Conservation (phyloP, 2,329 filamentous ascomycete genomes). For the Exserohilum turcica region DNA sequence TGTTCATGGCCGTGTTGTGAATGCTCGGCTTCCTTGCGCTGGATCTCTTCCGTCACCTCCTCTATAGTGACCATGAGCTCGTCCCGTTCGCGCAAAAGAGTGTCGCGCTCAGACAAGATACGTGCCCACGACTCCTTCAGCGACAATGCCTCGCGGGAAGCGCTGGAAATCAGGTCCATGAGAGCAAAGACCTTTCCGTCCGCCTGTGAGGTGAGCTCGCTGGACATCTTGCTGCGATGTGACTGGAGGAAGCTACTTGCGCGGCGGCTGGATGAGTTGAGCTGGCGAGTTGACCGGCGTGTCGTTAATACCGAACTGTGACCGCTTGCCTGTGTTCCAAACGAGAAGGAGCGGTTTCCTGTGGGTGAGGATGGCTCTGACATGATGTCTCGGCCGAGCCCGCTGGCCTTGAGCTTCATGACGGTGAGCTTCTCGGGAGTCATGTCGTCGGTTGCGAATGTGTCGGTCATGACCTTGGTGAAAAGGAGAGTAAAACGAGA, state of each 20-base stretch:
- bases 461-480: slow-evolving; percentile 7
- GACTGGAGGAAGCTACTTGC: slow-evolving; percentile 30
- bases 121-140: slow-evolving; percentile 33
- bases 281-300: slow-evolving; percentile 23
- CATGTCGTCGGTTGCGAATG: slow-evolving; percentile 15
- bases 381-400: slow-evolving; percentile 28
- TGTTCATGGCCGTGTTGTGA: slow-evolving; percentile 29
- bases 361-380: slow-evolving; percentile 29
- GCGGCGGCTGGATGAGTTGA: slow-evolving; percentile 25
- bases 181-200: slow-evolving; percentile 36
- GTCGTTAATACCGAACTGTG: slow-evolving; percentile 18
- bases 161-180: slow-evolving; percentile 35
- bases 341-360: slow-evolving; percentile 17
- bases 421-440: slow-evolving; percentile 31
- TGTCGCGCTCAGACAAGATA: slow-evolving; percentile 35
- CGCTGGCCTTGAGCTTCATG: slow-evolving; percentile 29
- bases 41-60: slow-evolving; percentile 30
- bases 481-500: background rate
- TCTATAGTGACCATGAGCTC: slow-evolving; percentile 27
- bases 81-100: slow-evolving; percentile 25
- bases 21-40: slow-evolving; percentile 31
- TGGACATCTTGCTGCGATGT: slow-evolving; percentile 33
- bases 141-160: slow-evolving; percentile 30
- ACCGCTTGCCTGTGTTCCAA: slow-evolving; percentile 7
- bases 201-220: slow-evolving; percentile 31